phyloP scores from a whole-genome alignment of 768 basidiomycete species.

The Lactarius akahatsu region DNA sequence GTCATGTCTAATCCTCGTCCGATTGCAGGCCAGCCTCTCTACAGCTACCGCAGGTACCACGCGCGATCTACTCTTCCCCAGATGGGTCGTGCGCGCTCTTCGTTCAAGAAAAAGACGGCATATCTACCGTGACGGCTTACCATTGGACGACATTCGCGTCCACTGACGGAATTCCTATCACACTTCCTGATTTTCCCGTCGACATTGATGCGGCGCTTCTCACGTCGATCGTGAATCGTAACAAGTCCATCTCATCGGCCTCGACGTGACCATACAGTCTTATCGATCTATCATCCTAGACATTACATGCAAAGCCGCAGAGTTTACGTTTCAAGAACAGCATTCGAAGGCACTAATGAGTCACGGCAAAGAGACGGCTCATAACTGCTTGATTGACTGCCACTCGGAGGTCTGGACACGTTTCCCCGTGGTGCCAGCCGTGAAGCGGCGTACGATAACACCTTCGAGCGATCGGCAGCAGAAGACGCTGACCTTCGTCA shows the following conservation, averaged over 20 bases:
- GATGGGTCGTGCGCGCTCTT: constrained; percentile 54
- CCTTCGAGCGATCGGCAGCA: constrained; percentile 32
- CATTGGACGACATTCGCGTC: constrained; percentile 60
- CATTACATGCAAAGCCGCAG: constrained; percentile 52
- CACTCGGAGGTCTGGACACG: constrained; percentile 5
- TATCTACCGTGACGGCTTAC: constrained; percentile 39
- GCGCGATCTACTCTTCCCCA: constrained; percentile 44
- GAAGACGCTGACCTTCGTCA: constrained; percentile 34
- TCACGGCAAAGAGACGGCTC: constrained; percentile 32
- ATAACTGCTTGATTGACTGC: constrained; percentile 37
- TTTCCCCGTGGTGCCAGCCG: background rate
- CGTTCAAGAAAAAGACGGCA: constrained; percentile 28
- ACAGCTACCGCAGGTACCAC: background rate
- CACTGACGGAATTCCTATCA: constrained; percentile 42
- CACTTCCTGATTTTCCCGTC: constrained; percentile 21
- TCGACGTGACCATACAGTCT: constrained; percentile 37
- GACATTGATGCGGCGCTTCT: background rate
- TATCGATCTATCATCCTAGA: constrained; percentile 47
- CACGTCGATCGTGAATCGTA: background rate
- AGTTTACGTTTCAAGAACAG: constrained; percentile 33
- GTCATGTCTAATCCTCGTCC: background rate
- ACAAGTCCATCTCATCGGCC: background rate
- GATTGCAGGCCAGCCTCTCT: constrained; percentile 45
- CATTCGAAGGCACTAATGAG: constrained; percentile 31
- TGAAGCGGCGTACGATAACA: constrained; percentile 1